Evolutionary conservation across 345 rosid genomes (phyloP), one percentile per base, ranked within the genome.

Genomic region (Lenwebbia sp.): DNA sequence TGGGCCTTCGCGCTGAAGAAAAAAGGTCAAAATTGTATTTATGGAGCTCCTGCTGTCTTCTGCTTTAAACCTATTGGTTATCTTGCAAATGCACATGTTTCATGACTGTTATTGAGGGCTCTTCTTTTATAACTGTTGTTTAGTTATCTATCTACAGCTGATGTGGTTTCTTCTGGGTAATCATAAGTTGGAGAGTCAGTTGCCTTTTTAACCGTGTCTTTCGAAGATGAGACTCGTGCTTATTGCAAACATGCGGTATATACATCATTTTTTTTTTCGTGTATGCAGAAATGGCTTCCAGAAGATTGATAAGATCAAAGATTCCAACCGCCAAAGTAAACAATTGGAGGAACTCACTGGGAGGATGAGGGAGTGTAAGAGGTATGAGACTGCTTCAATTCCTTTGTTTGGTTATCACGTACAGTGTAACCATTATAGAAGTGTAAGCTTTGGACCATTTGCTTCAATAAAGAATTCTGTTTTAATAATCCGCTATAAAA

Each of bases 351-450:
- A 97, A 87, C 98, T 97, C 84, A 95, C 99, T 30, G 96, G 92
- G 65, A 96, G 89, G 93, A 97, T 97, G 99, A 91, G 98, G 91
- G 99, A 96, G 83, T 97, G 99, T 90, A 97, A 97, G 94, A 91
- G 99, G 99, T 94, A 70, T 76, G 75, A 74, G 76, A 21, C 21
- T 30, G 53, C 15, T 85, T 84, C 26, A 21, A 54, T 83, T 44
- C 56, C 21, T 51, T 17, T 58, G 22, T 86, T 65, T 78, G 78
- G 52, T 70, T 52, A 19, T 41, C n/a, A 15, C 1, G 40, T 49
- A 65, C 37, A 28, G 14, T 44, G n/a, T 84, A 53, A 13, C 47
- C 28, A 30, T 75, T 5, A 41, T 23, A 28, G 47, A 50, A 52
- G 55, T 51, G 53, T 74, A 23, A 70, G 50, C 58, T 62, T 26